phyloP scores from a whole-genome alignment of 106 monocot species.

The Agapanthus africanus region DNA sequence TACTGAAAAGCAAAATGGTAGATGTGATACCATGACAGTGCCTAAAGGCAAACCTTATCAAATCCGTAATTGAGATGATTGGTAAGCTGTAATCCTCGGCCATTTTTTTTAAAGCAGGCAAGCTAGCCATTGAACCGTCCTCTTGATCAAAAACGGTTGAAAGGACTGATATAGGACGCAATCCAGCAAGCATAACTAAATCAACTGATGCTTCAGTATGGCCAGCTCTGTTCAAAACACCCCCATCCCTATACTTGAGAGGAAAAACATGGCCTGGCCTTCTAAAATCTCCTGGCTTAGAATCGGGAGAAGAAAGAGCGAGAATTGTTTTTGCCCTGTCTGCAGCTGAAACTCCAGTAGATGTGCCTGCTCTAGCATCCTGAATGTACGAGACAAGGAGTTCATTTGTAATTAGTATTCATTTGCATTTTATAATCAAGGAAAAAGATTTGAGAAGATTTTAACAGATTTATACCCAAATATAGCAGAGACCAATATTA shows the following conservation, averaged over 20 bases:
- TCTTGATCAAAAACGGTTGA: slow-evolving; percentile 54
- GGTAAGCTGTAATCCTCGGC: slow-evolving; percentile 43
- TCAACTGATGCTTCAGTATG: slow-evolving; percentile 83
- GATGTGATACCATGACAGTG: too few relatives aligned
- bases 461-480: too few relatives aligned
- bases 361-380: slow-evolving; percentile 60
- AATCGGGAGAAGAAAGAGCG: slow-evolving; percentile 53
- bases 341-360: slow-evolving; percentile 58
- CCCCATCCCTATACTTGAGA: slow-evolving; percentile 67
- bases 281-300: slow-evolving; percentile 71
- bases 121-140: slow-evolving; percentile 60
- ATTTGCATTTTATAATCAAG: too few relatives aligned
- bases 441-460: too few relatives aligned
- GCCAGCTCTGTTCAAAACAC: slow-evolving; percentile 65
- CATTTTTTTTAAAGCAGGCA: slow-evolving; percentile 37
- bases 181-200: slow-evolving; percentile 54
- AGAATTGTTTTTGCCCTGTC: slow-evolving; percentile 66
- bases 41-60: slow-evolving; percentile 64
- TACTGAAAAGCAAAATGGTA: too few relatives aligned
- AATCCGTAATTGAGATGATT: slow-evolving; percentile 61
- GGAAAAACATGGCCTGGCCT: slow-evolving; percentile 87
- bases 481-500: too few relatives aligned
- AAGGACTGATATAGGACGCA: slow-evolving; percentile 49
- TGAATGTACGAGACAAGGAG: slow-evolving; percentile 12
- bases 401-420: too few relatives aligned